Evolutionary conservation across 2,329 filamentous ascomycete species (phyloP).

Genomic region (Stagonosporopsis cucurbitacearum): DNA sequence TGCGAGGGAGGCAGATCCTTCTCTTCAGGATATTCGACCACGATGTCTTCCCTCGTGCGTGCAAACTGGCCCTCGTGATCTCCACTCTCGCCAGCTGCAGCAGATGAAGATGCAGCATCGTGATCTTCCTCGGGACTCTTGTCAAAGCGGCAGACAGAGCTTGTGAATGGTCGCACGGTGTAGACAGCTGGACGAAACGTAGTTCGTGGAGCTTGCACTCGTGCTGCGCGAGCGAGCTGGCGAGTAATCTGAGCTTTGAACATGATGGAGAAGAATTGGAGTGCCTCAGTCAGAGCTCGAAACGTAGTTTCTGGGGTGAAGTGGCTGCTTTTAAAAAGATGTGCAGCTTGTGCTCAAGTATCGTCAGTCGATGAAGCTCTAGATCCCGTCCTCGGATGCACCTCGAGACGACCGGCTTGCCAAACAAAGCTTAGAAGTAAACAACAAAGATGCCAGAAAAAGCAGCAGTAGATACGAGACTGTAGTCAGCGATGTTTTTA

Average conservation of each 20-base stretch:
- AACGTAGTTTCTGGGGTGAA: background rate
- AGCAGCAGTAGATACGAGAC: background rate
- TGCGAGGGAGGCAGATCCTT: conserved; percentile 72
- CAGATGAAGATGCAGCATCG: conserved; percentile 46
- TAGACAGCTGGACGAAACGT: conserved; percentile 27
- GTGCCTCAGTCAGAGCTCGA: background rate
- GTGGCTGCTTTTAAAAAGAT: conserved; percentile 15
- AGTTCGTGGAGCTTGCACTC: conserved; percentile 37
- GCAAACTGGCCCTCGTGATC: conserved; percentile 72
- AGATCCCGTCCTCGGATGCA: conserved; percentile 14
- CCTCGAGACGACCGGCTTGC: conserved; percentile 20
- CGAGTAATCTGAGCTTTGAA: conserved; percentile 44
- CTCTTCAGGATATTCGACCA: conserved; percentile 79
- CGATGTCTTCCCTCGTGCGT: conserved; percentile 78
- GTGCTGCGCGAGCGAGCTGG: conserved; percentile 37
- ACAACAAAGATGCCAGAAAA: background rate
- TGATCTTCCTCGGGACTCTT: conserved; percentile 35
- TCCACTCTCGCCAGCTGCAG: conserved; percentile 50
- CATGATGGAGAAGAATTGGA: conserved; percentile 29
- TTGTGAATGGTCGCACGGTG: conserved; percentile 38
- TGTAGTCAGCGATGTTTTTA: background rate
- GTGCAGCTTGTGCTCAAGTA: conserved; percentile 19
- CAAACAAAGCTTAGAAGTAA: conserved; percentile 12
- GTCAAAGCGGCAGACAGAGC: conserved; percentile 38
- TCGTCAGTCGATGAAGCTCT: conserved; percentile 20